A percentile compares a stretch with the other conserved stretches of the same genome.
These are phyloP conservation scores for Nyssa sinensis DNA, from an alignment of 148 eudicot genomes.

Conservation along the genomic window DNA sequence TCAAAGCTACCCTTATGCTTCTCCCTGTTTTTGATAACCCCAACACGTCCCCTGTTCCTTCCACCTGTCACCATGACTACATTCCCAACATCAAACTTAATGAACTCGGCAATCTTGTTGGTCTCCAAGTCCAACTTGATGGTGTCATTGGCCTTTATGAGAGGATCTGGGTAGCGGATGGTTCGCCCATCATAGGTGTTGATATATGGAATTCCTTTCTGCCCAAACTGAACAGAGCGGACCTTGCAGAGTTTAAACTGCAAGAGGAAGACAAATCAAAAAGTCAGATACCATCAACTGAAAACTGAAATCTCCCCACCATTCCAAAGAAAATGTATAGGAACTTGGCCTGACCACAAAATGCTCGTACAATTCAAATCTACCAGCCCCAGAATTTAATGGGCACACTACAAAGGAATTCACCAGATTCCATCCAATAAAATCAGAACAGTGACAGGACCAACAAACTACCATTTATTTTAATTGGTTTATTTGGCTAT, in stretches of 20 bases:
- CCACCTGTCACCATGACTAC: constrained; percentile 65
- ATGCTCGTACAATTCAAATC: neutral
- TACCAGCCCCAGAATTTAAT: neutral
- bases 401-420: no score
- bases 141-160: constrained; percentile 55
- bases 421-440: neutral
- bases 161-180: constrained; percentile 60
- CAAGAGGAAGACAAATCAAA: neutral
- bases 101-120: constrained; percentile 48
- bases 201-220: constrained; percentile 56
- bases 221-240: constrained; percentile 50
- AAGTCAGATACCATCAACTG: neutral
- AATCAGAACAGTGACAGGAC: neutral
- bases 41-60: constrained; percentile 63
- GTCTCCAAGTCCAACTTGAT: constrained; percentile 54
- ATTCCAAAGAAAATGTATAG: neutral
- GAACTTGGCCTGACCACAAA: neutral
- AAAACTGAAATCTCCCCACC: neutral
- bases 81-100: constrained; percentile 58
- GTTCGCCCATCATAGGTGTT: constrained; percentile 64
- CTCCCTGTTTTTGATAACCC: constrained; percentile 57
- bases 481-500: no score
- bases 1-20: constrained; percentile 70
- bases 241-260: constrained; percentile 73
- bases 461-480: neutral